These are phyloP conservation scores for Corylus heterophylla DNA, from an alignment of 306 rosid genomes.

Conservation along the genomic window DNA sequence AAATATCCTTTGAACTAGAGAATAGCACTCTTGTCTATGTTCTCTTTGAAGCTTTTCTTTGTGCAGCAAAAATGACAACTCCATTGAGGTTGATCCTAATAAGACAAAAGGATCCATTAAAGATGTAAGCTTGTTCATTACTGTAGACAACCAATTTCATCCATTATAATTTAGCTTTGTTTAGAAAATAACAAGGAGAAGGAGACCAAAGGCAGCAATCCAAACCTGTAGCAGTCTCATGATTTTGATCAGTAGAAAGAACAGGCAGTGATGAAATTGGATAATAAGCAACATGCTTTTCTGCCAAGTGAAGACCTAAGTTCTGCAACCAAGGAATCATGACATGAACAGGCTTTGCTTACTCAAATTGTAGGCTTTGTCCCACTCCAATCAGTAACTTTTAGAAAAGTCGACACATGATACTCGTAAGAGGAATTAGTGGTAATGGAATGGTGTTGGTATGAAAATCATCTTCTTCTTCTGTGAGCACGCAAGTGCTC, in stretches of 20 bases:
- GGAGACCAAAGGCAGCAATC: slow-evolving; percentile 22
- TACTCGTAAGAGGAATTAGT: too few species aligned
- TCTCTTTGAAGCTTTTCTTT: slow-evolving; percentile 47
- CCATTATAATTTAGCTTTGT: background rate
- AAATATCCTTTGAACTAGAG: slow-evolving; percentile 57
- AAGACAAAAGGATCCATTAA: slow-evolving; percentile 33
- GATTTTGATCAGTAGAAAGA: slow-evolving; percentile 48
- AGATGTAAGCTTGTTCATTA: background rate
- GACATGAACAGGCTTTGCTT: slow-evolving; percentile 1
- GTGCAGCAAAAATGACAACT: slow-evolving; percentile 50
- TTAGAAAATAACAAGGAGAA: slow-evolving; percentile 16
- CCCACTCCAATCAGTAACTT: slow-evolving; percentile 7
- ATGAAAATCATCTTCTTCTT: too few species aligned
- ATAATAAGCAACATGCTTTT: slow-evolving; percentile 50
- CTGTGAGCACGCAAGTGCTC: too few species aligned
- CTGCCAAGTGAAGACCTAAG: slow-evolving; percentile 54
- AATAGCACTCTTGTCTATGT: slow-evolving; percentile 61
- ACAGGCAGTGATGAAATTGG: slow-evolving; percentile 73
- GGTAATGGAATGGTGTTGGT: too few species aligned
- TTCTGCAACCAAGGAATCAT: slow-evolving; percentile 44
- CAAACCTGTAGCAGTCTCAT: slow-evolving; percentile 49
- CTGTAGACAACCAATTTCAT: slow-evolving; percentile 3
- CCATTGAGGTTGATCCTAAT: slow-evolving; percentile 36
- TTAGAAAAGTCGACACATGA: background rate
- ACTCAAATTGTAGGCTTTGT: too few species aligned